Evolutionary conservation across 169 alveolate genomes (phyloP).

Genomic region (Eimeria sp.): DNA sequence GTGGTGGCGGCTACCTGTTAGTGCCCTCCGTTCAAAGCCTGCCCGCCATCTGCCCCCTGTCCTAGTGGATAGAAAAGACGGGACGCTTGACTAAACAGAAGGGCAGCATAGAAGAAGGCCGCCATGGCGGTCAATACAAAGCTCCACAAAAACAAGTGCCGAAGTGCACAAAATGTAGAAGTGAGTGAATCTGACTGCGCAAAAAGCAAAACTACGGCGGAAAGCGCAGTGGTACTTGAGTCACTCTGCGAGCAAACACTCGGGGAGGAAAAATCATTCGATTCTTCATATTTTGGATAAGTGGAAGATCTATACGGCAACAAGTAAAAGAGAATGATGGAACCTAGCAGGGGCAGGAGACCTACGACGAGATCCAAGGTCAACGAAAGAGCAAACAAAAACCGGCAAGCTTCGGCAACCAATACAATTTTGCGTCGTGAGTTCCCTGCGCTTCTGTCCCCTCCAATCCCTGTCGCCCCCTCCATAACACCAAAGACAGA

Average conservation of each 20-base stretch:
- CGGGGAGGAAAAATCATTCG: neutral
- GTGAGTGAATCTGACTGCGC: neutral
- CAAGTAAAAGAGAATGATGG: conserved; percentile 6
- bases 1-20: neutral
- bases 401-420: conserved; percentile 63
- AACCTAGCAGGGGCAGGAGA: conserved; percentile 47
- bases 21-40: neutral
- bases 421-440: neutral
- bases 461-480: neutral
- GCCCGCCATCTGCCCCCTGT: neutral
- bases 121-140: neutral
- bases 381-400: conserved; percentile 40
- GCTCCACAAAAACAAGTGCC: conserved; percentile 32
- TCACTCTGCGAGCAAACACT: conserved; percentile 26
- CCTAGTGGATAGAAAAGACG: conserved; percentile 27
- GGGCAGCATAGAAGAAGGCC: conserved; percentile 28
- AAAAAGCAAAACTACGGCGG: neutral
- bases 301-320: neutral
- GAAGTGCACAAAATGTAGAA: conserved; percentile 11
- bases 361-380: conserved; percentile 60
- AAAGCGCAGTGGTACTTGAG: neutral
- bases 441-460: neutral
- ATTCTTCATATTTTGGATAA: neutral
- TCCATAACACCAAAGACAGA: conserved; percentile 7
- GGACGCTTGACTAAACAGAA: conserved; percentile 40